A percentile compares a stretch with the other conserved stretches of the same genome.
phyloP scores from a whole-genome alignment of 495 filamentous ascomycete genomes.

The Umbilicaria muhlenbergii region DNA sequence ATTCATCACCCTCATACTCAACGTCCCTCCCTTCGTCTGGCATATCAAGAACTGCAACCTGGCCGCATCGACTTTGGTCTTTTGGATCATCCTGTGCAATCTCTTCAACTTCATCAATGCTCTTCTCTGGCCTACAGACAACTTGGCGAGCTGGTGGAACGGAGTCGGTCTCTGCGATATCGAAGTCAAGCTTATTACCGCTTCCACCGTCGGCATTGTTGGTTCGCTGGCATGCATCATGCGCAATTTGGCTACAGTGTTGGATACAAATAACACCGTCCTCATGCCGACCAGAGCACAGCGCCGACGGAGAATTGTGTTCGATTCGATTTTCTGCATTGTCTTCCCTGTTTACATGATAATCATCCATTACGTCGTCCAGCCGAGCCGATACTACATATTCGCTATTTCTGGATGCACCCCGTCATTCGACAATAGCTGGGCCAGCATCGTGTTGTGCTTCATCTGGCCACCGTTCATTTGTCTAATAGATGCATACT shows the following conservation, averaged over 20 bases:
- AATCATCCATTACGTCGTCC: conserved; percentile 51
- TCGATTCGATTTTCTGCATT: conserved; percentile 57
- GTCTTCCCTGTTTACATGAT: conserved; percentile 49
- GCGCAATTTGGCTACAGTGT: conserved; percentile 49
- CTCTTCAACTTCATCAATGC: conserved; percentile 58
- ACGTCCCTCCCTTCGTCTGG: conserved; percentile 37
- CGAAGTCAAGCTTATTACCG: conserved; percentile 53
- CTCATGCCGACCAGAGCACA: conserved; percentile 36
- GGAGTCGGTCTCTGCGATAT: conserved; percentile 74
- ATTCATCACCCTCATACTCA: conserved; percentile 37
- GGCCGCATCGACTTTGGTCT: conserved; percentile 44
- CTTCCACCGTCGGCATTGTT: conserved; percentile 47
- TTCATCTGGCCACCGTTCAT: conserved; percentile 53
- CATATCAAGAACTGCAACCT: conserved; percentile 45
- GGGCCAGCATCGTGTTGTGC: conserved; percentile 51
- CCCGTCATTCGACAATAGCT: conserved; percentile 47
- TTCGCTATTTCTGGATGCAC: conserved; percentile 60
- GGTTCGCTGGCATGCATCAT: conserved; percentile 50
- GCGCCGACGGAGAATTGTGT: conserved; percentile 31
- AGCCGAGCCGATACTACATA: conserved; percentile 56
- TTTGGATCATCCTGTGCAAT: conserved; percentile 50
- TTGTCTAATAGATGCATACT: conserved; percentile 44
- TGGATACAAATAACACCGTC: conserved; percentile 48
- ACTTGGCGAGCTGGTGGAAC: conserved; percentile 50
- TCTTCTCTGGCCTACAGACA: conserved; percentile 64